These are phyloP conservation scores for Leersia perrieri DNA, from an alignment of 176 grass and related monocot genomes.

Conservation along the genomic window DNA sequence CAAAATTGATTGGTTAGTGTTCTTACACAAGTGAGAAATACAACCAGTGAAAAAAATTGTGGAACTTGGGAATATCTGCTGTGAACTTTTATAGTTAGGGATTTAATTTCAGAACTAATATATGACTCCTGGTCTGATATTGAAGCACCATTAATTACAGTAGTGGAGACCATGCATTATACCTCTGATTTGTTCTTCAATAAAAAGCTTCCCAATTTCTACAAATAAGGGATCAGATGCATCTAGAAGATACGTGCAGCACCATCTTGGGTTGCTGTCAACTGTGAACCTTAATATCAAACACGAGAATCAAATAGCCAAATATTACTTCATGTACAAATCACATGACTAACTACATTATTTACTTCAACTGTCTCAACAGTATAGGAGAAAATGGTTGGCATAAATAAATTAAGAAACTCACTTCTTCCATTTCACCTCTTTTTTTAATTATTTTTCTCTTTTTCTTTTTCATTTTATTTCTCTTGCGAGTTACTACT, in stretches of 20 bases:
- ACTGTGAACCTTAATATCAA: conserved; percentile 67
- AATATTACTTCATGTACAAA: background rate
- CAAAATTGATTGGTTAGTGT: background rate
- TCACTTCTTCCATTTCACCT: background rate
- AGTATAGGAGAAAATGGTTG: background rate
- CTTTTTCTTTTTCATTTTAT: too few relatives aligned
- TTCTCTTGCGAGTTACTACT: too few relatives aligned
- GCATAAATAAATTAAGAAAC: background rate
- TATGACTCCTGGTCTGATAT: background rate
- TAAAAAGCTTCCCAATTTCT: conserved; percentile 70
- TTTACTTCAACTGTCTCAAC: background rate
- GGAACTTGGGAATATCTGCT: background rate
- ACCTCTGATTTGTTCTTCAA: conserved; percentile 73
- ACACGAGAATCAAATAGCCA: conserved; percentile 30
- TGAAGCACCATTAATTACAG: background rate
- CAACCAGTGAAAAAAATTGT: background rate
- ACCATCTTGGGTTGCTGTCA: conserved; percentile 71
- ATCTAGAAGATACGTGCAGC: conserved; percentile 84
- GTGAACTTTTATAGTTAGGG: background rate
- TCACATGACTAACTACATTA: background rate
- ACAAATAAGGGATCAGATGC: conserved; percentile 74
- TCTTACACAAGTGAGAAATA: conserved; percentile 21
- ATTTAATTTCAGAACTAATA: background rate
- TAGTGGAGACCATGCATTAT: conserved; percentile 10
- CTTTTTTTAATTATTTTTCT: too few relatives aligned